phyloP scores from a whole-genome alignment of 2,329 filamentous ascomycete species.

The Thyridium curvatum region DNA sequence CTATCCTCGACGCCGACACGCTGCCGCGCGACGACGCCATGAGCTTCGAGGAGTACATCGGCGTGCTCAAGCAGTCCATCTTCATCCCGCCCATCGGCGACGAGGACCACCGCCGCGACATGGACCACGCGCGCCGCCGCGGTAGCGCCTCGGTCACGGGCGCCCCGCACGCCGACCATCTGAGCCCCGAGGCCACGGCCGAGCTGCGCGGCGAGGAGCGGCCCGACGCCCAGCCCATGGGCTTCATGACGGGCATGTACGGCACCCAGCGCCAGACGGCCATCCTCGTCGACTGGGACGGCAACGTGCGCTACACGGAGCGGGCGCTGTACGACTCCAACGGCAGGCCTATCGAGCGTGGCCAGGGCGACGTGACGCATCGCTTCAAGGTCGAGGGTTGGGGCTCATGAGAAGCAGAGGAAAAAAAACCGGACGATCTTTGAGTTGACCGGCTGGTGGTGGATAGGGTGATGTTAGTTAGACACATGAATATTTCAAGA shows the following conservation, averaged over 20 bases:
- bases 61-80: slow-evolving; percentile 50
- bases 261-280: slow-evolving; percentile 61
- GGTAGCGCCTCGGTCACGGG: slow-evolving; percentile 14
- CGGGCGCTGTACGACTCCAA: slow-evolving; percentile 53
- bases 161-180: slow-evolving; percentile 25
- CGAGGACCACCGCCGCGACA: slow-evolving; percentile 34
- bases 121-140: slow-evolving; percentile 28
- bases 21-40: slow-evolving; percentile 37
- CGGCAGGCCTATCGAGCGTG: slow-evolving; percentile 46
- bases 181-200: slow-evolving; percentile 25
- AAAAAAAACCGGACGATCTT: too few relatives aligned
- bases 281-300: slow-evolving; percentile 56
- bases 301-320: slow-evolving; percentile 54
- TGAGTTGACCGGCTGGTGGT: too few relatives aligned
- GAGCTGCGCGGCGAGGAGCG: slow-evolving; percentile 26
- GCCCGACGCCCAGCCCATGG: slow-evolving; percentile 23
- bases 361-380: slow-evolving; percentile 49
- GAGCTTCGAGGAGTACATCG: slow-evolving; percentile 48
- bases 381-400: slow-evolving; percentile 51
- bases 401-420: too few relatives aligned
- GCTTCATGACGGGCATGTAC: slow-evolving; percentile 54
- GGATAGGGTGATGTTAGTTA: too few relatives aligned
- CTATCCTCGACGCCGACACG: slow-evolving; percentile 50
- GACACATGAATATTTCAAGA: too few relatives aligned
- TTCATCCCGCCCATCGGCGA: slow-evolving; percentile 55